Evolutionary conservation across 192 early-diverging fungal species (phyloP), one percentile per base, ranked within the genome.

Genomic region (Entomortierella beljakovae): DNA sequence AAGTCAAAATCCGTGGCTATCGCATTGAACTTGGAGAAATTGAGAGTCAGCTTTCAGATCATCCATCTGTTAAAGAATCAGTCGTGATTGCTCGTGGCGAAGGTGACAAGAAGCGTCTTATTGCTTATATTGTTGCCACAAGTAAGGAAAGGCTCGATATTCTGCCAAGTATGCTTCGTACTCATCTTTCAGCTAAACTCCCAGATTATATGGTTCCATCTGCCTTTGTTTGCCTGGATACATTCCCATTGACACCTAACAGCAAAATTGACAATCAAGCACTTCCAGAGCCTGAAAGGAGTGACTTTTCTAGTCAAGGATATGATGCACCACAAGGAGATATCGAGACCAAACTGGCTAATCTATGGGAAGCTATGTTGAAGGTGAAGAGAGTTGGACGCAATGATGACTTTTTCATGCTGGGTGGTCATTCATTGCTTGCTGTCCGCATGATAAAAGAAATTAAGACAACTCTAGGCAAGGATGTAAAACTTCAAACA

Each of bases 1-100:
- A 77, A 46, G 72, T 84, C 72, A 90, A 90, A 68, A 76, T 83
- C 15, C 61, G 72, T 20, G 82, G 82, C 0, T 80, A 53, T 64
- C 66, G 82, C 10, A 61, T 83, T 10, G 79, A 83, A 42, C 60
- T 81, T 10, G 66, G 61, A 5, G 82, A 83, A 62, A 57, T 83
- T 5, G 64, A 74, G 34, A 35, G 56, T 38, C 13, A 55, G 2
- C 59, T 85, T 28, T 37, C 46, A 6, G 46, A 57, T 7, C 57
- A 70, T 55, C 57, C 65, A 7, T 29, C 40, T 15, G 77, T 87
- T 10, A 11, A 28, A 0, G 46, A 51, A 22, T 73, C 49, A 26
- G 60, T 63, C 34, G 83, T 83, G 0, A n/a, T 84, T 9, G 74
- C 81, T n/a, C 13, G 57, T 22, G 55, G 57, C 13, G 43, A 16